These are phyloP conservation scores for Pezicula radicicola DNA, from an alignment of 2,329 filamentous ascomycete species.

Conservation along the genomic window DNA sequence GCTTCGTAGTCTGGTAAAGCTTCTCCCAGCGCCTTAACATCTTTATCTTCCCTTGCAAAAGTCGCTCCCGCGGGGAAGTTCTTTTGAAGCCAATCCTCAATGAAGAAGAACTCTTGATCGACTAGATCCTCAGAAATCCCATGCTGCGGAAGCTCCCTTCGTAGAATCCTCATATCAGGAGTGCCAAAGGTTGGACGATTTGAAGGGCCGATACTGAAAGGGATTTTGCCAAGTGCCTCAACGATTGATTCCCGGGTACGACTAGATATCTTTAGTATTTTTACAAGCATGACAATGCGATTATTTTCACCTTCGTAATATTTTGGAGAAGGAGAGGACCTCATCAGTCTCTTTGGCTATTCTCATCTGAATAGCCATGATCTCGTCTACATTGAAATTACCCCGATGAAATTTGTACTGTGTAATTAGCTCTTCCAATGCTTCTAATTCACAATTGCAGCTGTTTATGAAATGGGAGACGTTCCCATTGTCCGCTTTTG, in stretches of 20 bases:
- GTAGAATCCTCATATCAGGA: background rate
- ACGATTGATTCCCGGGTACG: no score
- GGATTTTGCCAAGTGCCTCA: no score
- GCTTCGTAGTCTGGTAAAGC: constrained; percentile 12
- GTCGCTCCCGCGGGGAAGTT: background rate
- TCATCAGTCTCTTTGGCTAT: constrained; percentile 5
- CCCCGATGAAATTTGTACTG: constrained; percentile 2
- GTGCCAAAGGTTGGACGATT: background rate
- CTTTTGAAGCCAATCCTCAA: constrained; percentile 13
- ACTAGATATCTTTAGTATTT: no score
- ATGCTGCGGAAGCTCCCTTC: constrained; percentile 7
- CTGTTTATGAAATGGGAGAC: constrained; percentile 4
- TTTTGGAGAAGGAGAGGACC: constrained; percentile 9
- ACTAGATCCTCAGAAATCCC: constrained; percentile 11
- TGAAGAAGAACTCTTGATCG: constrained; percentile 17
- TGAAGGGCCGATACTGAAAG: no score
- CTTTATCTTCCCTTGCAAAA: background rate
- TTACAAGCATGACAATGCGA: background rate
- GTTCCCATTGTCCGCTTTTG: constrained; percentile 1
- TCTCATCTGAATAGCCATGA: constrained; percentile 3
- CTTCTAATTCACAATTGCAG: constrained; percentile 4
- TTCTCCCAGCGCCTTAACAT: background rate
- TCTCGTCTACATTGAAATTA: constrained; percentile 1
- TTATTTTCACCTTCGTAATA: constrained; percentile 10
- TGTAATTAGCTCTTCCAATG: constrained; percentile 5